Percentiles rank a stretch among this genome's conserved stretches.
Conservation (phyloP, 352 stramenopile genomes). For the Phytopythium kandeliae region DNA sequence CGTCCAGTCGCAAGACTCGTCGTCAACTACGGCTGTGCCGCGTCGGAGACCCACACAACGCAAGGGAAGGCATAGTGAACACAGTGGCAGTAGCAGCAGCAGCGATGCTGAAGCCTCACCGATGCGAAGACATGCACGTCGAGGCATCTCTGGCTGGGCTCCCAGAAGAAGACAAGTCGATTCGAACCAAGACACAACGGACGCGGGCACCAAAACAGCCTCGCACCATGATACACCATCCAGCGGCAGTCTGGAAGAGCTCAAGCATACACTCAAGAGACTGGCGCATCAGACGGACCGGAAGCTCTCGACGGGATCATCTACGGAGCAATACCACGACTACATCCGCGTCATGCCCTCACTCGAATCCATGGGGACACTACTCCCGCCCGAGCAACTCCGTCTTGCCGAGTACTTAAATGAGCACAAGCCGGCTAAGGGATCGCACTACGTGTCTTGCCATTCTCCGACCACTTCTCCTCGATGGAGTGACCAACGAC, state of each 20-base stretch:
- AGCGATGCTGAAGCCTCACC: no score
- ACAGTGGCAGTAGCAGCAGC: no score
- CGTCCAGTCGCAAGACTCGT: no score
- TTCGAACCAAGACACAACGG: not conserved
- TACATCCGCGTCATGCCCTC: constrained; percentile 22
- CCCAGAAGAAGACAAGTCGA: no score
- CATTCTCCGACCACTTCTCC: constrained; percentile 9
- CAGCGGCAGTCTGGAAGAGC: constrained; percentile 34
- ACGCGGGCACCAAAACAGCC: not conserved
- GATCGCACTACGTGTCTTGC: constrained; percentile 17
- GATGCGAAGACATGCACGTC: no score
- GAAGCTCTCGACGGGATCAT: constrained; percentile 3
- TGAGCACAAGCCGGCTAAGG: constrained; percentile 12
- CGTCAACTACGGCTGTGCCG: no score
- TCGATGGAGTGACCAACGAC: constrained; percentile 3
- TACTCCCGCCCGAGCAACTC: constrained; percentile 14
- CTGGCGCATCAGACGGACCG: constrained; percentile 32
- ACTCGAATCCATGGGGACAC: constrained; percentile 6
- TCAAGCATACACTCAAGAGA: constrained; percentile 69
- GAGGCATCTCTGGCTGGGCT: no score
- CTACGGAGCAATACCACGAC: constrained; percentile 13
- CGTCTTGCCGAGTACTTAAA: constrained; percentile 9
- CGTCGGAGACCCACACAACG: no score
- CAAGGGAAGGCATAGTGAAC: no score
- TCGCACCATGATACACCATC: constrained; percentile 4